phyloP scores from a whole-genome alignment of 192 early-diverging fungal genomes.

The Paraglomus brasilianum region DNA sequence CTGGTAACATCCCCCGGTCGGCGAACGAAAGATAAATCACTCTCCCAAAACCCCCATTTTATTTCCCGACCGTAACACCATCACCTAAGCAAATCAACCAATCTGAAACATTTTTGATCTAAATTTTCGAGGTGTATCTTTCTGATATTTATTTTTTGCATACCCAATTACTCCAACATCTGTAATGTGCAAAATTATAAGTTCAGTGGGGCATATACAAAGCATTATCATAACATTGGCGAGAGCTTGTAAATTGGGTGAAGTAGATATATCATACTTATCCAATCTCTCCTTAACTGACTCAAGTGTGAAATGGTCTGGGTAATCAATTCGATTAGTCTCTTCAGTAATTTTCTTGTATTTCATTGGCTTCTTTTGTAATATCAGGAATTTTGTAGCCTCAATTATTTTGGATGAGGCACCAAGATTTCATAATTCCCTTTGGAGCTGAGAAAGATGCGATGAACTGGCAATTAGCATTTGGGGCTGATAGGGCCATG shows the following conservation, averaged over 20 bases:
- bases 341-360: background rate
- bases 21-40: too few species aligned
- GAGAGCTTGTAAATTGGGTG: background rate
- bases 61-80: too few species aligned
- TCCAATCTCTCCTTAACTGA: conserved; percentile 16
- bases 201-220: conserved; percentile 6
- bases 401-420: conserved; percentile 1
- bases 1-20: too few species aligned
- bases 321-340: background rate
- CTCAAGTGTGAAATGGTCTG: conserved; percentile 10
- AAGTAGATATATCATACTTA: background rate
- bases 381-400: background rate
- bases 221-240: conserved; percentile 28
- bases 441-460: conserved; percentile 8
- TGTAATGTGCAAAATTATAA: conserved; percentile 14
- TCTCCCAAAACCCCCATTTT: too few species aligned
- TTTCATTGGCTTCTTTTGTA: conserved; percentile 6
- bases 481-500: background rate
- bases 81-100: too few species aligned
- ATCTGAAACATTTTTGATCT: too few species aligned
- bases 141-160: conserved; percentile 1
- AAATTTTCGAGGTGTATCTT: conserved; percentile 4
- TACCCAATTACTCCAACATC: conserved; percentile 1
- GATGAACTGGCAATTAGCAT: background rate
- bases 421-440: conserved; percentile 14